Evolutionary conservation across 345 rosid species (phyloP).

Genomic region (Populus ilicifolia): DNA sequence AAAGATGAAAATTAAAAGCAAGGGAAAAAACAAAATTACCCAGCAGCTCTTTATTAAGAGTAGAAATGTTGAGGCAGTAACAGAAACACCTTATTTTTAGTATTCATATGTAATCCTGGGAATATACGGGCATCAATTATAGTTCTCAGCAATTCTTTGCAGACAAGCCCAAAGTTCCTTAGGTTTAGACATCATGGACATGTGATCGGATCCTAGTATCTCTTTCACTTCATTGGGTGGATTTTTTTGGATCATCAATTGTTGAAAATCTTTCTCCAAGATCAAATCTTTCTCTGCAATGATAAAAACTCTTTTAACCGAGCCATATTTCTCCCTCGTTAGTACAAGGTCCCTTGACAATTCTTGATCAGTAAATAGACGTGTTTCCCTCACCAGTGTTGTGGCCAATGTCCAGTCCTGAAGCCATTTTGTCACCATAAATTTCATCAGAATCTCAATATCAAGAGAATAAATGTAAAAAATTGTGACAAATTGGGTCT

Average conservation of each 20-base stretch:
- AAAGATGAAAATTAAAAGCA: no score
- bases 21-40: no score
- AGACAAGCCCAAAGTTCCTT: conserved; percentile 23
- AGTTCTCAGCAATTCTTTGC: conserved; percentile 17
- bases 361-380: conserved; percentile 35
- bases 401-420: conserved; percentile 56
- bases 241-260: conserved; percentile 44
- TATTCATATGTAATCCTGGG: no score
- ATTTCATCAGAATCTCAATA: no score
- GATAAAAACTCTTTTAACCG: conserved; percentile 42
- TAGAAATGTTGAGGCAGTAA: no score
- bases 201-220: conserved; percentile 50
- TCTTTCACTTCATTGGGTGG: conserved; percentile 43
- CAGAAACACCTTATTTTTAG: no score
- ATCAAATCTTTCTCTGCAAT: conserved; percentile 35
- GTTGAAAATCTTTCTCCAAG: conserved; percentile 19
- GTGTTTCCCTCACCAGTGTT: conserved; percentile 37
- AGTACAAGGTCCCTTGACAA: conserved; percentile 32
- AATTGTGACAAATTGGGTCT: no score
- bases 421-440: not conserved
- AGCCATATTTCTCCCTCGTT: conserved; percentile 38
- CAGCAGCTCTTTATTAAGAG: no score
- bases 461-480: no score
- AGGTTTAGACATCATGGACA: conserved; percentile 53
- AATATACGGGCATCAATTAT: not conserved